Base-by-base conservation (phyloP, 2,329 filamentous ascomycete genomes). In the Ceratocystis eucalypticola region DNA sequence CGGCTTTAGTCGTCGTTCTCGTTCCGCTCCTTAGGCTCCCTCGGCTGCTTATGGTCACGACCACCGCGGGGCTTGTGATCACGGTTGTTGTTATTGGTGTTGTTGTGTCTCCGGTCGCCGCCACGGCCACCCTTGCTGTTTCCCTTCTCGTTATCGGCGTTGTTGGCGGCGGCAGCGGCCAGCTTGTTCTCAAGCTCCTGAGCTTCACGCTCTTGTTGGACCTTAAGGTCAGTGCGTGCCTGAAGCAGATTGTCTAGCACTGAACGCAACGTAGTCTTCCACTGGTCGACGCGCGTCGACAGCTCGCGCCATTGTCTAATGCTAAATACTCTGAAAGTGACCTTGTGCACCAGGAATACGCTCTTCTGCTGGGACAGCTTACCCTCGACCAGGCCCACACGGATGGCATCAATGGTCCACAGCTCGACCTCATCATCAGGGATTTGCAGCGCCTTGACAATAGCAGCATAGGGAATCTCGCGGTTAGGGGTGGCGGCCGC, bases 221-320 rank as follows among this genome's bases (percentile, higher is more conserved):
- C 79, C 72, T 88, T 82, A 71, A 88, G 92, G 72, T 89, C 87
- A 77, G 87, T 82, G 80, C 95, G 88, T 80, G 96, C 90, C 74
- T 84, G 80, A 73, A 87, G 84, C 70, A 97, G 83, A 59, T 94
- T 89, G 66, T 81, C 80, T 71, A 95, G 80, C 20, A 99, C 91
- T 71, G 84, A 85, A 74, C 85, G 83, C 72, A 97, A 80, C 71
- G 89, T 93, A 71, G 84, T 82, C 76, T 88, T 87, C 93, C 93
- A 97, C 76, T 91, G 89, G 78, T 96, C 92, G 72, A 99, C 80
- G 69, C 93, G 84, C 70, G 88, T 90, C 69, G 91, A 89, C 65
- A 99, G 88, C 80, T 99, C 93, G 71, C 89, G 86, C 91, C 95
- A 99, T 80, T 99, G 94, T 82, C 95, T 95, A 80, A 96, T 91